Conservation (phyloP, 2,329 filamentous ascomycete genomes). For the Massarina eburnea region DNA sequence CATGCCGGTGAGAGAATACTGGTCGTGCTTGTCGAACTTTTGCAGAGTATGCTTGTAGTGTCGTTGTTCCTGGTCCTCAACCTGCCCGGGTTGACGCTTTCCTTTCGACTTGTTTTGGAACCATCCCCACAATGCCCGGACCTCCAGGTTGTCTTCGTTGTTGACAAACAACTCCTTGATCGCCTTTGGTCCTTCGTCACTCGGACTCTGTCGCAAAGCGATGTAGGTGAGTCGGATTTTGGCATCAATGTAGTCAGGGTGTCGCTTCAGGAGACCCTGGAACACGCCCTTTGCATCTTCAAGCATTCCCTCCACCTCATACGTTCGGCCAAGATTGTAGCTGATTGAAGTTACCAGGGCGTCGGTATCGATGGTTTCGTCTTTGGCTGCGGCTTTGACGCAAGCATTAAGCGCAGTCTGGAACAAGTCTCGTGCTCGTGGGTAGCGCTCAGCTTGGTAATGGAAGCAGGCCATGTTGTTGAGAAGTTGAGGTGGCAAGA, state of each 20-base stretch:
- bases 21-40: conserved; percentile 87
- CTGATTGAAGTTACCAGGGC: conserved; percentile 93
- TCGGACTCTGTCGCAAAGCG: conserved; percentile 75
- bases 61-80: conserved; percentile 86
- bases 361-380: conserved; percentile 79
- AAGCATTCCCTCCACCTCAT: conserved; percentile 78
- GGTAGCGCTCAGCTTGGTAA: conserved; percentile 81
- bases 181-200: conserved; percentile 82
- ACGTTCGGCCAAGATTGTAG: conserved; percentile 92
- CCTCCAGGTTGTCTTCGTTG: conserved; percentile 83
- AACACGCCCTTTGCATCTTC: conserved; percentile 89
- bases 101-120: conserved; percentile 82
- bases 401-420: conserved; percentile 89
- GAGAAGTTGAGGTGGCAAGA: conserved; percentile 83
- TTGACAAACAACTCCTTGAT: conserved; percentile 84
- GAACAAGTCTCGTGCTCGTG: conserved; percentile 81
- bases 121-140: conserved; percentile 92
- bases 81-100: conserved; percentile 76
- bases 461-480: conserved; percentile 98
- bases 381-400: conserved; percentile 75
- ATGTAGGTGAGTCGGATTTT: conserved; percentile 88
- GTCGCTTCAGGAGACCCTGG: conserved; percentile 78
- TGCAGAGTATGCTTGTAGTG: conserved; percentile 97
- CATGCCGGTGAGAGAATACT: conserved; percentile 96
- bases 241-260: conserved; percentile 91